Evolutionary conservation across 169 alveolate genomes (phyloP).

Genomic region (Theileria luwenshuni): DNA sequence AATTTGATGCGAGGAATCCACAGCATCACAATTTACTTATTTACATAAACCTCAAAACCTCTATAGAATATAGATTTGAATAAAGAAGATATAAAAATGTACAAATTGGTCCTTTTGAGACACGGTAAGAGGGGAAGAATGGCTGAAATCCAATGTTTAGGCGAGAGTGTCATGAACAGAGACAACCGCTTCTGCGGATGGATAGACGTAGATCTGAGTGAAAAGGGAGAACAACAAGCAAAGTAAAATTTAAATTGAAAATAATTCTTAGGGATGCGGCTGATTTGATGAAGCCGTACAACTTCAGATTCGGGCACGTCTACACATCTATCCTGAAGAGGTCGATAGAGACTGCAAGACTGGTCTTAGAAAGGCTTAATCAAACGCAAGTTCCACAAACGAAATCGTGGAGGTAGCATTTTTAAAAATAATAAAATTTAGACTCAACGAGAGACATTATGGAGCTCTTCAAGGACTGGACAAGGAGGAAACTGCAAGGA

Average conservation of each 20-base stretch:
- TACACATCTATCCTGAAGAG: conserved; percentile 95
- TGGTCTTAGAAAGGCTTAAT: conserved; percentile 87
- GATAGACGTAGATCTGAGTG: conserved; percentile 94
- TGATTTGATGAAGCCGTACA: conserved; percentile 83
- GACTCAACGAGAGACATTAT: conserved; percentile 97
- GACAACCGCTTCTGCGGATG: conserved; percentile 98
- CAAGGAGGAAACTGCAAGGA: conserved; percentile 94
- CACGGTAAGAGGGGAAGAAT: conserved; percentile 44
- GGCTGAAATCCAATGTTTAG: conserved; percentile 56
- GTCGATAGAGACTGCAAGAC: conserved; percentile 90
- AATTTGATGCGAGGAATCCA: too few relatives aligned
- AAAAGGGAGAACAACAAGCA: conserved; percentile 93
- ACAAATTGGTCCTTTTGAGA: conserved; percentile 33
- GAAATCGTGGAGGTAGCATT: conserved; percentile 82
- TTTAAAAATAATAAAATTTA: conserved; percentile 36
- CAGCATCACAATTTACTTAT: too few relatives aligned
- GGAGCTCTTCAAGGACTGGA: conserved; percentile 97
- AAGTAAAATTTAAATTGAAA: conserved; percentile 7
- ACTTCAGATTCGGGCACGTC: conserved; percentile 89
- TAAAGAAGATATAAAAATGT: too few relatives aligned
- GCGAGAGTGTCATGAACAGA: conserved; percentile 94
- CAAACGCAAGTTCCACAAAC: conserved; percentile 88
- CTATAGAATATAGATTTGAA: too few relatives aligned
- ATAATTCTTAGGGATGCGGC: conserved; percentile 86
- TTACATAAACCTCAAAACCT: too few relatives aligned